Percentiles rank a stretch among this genome's conserved stretches.
These are phyloP conservation scores for Starmerella asiatica DNA, from an alignment of 805 yeast species.

Conservation along the genomic window DNA sequence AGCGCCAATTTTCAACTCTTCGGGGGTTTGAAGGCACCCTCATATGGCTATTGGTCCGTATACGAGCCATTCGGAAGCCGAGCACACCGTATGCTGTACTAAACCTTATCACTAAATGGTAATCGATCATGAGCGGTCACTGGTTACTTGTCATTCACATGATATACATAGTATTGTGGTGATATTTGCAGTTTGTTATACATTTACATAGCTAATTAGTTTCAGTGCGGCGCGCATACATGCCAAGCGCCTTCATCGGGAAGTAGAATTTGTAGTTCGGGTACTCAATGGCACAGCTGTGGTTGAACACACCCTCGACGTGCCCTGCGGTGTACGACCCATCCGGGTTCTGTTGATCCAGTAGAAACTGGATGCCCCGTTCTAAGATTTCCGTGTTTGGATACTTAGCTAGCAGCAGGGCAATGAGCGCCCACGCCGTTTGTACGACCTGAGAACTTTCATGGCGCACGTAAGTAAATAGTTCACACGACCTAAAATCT, in stretches of 20 bases:
- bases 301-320: slow-evolving; percentile 93
- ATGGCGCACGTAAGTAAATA: slow-evolving; percentile 58
- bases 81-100: no score
- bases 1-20: no score
- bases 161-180: no score
- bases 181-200: no score
- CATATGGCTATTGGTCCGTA: no score
- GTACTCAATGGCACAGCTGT: slow-evolving; percentile 85
- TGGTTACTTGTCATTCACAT: no score
- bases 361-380: slow-evolving; percentile 47
- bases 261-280: slow-evolving; percentile 84
- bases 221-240: slow-evolving; percentile 31
- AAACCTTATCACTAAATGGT: no score
- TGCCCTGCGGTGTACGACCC: slow-evolving; percentile 84
- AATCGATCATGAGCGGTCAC: no score
- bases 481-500: slow-evolving; percentile 78
- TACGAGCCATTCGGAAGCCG: no score
- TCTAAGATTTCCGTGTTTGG: slow-evolving; percentile 54
- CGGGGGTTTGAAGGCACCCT: no score
- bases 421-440: slow-evolving; percentile 86
- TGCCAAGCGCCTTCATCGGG: slow-evolving; percentile 84
- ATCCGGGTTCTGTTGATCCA: slow-evolving; percentile 48
- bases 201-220: no score
- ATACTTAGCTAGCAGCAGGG: slow-evolving; percentile 63
- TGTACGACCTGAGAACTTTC: slow-evolving; percentile 61